Evolutionary conservation across 1,284 basidiomycete genomes (phyloP).

Genomic region (Sparassis latifolia): DNA sequence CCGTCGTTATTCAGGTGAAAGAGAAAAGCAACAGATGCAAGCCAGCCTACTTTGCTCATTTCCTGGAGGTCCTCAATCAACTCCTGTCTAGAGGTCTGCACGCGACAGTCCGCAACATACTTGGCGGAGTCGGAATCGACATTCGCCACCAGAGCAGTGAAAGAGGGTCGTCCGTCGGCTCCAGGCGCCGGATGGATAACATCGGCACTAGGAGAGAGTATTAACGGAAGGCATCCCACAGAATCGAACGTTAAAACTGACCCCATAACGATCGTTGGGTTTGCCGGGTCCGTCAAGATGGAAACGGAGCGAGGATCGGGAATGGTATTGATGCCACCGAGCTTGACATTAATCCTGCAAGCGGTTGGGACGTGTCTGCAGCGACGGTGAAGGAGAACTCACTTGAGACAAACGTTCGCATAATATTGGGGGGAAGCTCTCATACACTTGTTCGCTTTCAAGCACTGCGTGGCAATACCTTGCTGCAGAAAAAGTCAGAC

Average conservation of each 20-base stretch:
- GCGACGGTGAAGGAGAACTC: slow-evolving; percentile 14
- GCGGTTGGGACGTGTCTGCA: no score
- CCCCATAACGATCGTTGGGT: slow-evolving; percentile 75
- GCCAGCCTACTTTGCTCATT: slow-evolving; percentile 44
- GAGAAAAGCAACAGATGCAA: no score
- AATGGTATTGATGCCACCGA: slow-evolving; percentile 73
- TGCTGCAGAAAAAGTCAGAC: slow-evolving; percentile 30
- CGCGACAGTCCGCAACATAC: slow-evolving; percentile 48
- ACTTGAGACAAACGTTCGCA: slow-evolving; percentile 78
- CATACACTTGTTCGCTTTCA: slow-evolving; percentile 57
- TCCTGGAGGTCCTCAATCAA: slow-evolving; percentile 65
- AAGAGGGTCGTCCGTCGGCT: slow-evolving; percentile 65
- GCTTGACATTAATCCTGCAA: slow-evolving; percentile 69
- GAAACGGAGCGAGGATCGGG: slow-evolving; percentile 57
- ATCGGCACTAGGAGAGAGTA: slow-evolving; percentile 47
- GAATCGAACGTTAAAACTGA: slow-evolving; percentile 6
- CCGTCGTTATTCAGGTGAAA: no score
- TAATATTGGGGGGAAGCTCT: slow-evolving; percentile 67
- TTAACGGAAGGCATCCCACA: neutral
- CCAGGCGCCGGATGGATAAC: slow-evolving; percentile 76
- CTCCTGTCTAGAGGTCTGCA: slow-evolving; percentile 64
- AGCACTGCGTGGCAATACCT: slow-evolving; percentile 69
- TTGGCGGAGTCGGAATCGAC: slow-evolving; percentile 61
- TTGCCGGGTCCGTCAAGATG: slow-evolving; percentile 56
- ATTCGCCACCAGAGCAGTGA: slow-evolving; percentile 68